Conservation (phyloP, 495 filamentous ascomycete genomes). For the Glonium stellatum region DNA sequence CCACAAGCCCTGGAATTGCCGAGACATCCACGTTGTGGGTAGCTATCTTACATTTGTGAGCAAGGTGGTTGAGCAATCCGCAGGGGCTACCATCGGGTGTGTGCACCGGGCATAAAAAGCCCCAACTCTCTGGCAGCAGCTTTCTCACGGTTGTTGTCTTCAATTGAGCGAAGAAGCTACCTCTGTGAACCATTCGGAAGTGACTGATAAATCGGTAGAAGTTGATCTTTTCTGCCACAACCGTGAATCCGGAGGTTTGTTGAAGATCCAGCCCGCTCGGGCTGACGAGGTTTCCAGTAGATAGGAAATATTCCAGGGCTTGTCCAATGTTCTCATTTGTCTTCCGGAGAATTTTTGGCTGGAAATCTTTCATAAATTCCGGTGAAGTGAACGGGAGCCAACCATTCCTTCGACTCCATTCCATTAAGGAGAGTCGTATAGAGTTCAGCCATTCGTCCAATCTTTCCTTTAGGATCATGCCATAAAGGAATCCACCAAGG, state of each 20-base stretch:
- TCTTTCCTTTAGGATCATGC: constrained; percentile 89
- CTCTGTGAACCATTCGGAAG: constrained; percentile 98
- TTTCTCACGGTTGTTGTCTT: constrained; percentile 97
- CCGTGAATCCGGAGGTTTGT: constrained; percentile 87
- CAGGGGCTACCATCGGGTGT: constrained; percentile 95
- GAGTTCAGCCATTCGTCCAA: constrained; percentile 79
- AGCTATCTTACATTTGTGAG: constrained; percentile 88
- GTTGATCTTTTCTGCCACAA: constrained; percentile 98
- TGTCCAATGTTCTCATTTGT: constrained; percentile 84
- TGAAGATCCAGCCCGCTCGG: constrained; percentile 89
- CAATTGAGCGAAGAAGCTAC: constrained; percentile 94
- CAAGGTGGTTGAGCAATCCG: constrained; percentile 88
- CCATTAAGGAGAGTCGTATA: constrained; percentile 53
- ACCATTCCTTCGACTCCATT: constrained; percentile 62
- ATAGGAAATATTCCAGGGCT: constrained; percentile 86
- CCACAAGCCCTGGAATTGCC: constrained; percentile 60
- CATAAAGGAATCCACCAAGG: constrained; percentile 86
- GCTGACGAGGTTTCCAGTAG: constrained; percentile 88
- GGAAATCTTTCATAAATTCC: constrained; percentile 70
- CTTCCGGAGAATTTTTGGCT: constrained; percentile 63
- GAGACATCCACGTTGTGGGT: constrained; percentile 65
- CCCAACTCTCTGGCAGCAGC: constrained; percentile 93
- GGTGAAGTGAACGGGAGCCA: constrained; percentile 59
- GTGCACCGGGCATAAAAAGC: constrained; percentile 93
- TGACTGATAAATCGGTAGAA: constrained; percentile 98